Base-by-base conservation (phyloP, 768 basidiomycete genomes). In the Boletus rubroflammeus region DNA sequence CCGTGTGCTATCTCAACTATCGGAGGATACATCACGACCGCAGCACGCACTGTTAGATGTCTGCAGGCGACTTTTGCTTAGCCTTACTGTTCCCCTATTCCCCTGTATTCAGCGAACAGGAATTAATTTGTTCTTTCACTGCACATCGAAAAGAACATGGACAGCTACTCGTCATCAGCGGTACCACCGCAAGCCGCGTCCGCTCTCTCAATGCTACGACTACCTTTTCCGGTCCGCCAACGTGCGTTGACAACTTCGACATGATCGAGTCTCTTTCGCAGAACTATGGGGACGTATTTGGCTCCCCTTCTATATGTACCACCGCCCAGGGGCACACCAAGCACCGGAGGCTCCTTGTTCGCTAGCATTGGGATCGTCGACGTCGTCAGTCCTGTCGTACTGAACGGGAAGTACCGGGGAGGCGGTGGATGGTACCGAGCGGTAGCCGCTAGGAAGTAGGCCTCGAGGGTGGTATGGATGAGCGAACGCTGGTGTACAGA, bases 221-320 rank as follows among this genome's bases (percentile, higher is more conserved):
- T 72, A 1, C 83, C 86, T 63, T 84, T 84, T 11, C 87, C 87
- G 17, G 77, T 63, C 56, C 85, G 76, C 88, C 90, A 98, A 50
- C 87, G 79, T 62, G 84, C 83, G 66, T 98, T 96, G 23, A 81
- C 78, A 14, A 82, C 80, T 32, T 90, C 87, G 0, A 88, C 83
- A 7, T 78, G 77, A 53, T 90, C 88, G 28, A 88, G 71, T 50
- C 91, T 76, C 50, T 83, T 81, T 55, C 94, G 76, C 52, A 76
- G 59, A 47, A 94, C 63, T 31, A 99, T 59, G 7, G 84, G 84
- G 14, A 81, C 75, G 60, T 94, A 95, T 59, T 81, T 84, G 8
- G 72, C 72, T 3, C 76, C 76, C 13, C 85, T 78, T 56, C 80
- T 80, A 55, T 80, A 81, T 32, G 78, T 80, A 5, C 90, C 89